These are phyloP conservation scores for Pseudogymnoascus pannorum DNA, from an alignment of 2,329 filamentous ascomycete genomes.

Conservation along the genomic window DNA sequence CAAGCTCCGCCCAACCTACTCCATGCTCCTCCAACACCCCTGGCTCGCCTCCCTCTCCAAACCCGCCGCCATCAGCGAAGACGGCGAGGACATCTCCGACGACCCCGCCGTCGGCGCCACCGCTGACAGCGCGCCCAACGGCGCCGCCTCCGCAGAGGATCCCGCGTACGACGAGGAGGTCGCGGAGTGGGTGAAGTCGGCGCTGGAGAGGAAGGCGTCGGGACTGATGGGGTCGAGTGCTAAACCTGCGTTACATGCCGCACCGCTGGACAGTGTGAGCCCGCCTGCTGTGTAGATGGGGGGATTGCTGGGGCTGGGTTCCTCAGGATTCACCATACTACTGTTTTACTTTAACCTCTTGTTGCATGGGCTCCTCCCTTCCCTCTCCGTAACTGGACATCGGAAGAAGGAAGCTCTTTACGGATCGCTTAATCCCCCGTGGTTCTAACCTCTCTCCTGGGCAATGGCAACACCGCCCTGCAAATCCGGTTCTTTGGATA, in stretches of 20 bases:
- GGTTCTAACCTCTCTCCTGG: too few species aligned
- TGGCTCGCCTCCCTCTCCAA: conserved; percentile 76
- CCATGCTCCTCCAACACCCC: conserved; percentile 78
- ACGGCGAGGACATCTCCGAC: conserved; percentile 51
- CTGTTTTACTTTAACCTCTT: too few species aligned
- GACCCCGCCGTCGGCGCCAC: conserved; percentile 35
- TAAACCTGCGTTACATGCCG: conserved; percentile 81
- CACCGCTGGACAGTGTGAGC: conserved; percentile 69
- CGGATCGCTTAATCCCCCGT: too few species aligned
- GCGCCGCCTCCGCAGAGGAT: conserved; percentile 25
- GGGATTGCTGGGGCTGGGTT: background rate
- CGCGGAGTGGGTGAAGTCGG: conserved; percentile 71
- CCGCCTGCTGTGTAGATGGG: conserved; percentile 27
- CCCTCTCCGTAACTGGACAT: background rate
- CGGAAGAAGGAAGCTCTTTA: background rate
- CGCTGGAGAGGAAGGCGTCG: conserved; percentile 58
- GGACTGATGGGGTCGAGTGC: conserved; percentile 46
- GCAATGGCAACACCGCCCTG: too few species aligned
- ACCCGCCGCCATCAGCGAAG: conserved; percentile 66
- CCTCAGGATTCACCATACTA: background rate
- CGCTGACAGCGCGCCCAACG: too few species aligned
- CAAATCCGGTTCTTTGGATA: too few species aligned
- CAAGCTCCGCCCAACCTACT: conserved; percentile 86
- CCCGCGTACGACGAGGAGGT: conserved; percentile 62
- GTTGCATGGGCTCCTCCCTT: background rate